Base-by-base conservation (phyloP, 345 rosid genomes). In the Iberis pinnata region DNA sequence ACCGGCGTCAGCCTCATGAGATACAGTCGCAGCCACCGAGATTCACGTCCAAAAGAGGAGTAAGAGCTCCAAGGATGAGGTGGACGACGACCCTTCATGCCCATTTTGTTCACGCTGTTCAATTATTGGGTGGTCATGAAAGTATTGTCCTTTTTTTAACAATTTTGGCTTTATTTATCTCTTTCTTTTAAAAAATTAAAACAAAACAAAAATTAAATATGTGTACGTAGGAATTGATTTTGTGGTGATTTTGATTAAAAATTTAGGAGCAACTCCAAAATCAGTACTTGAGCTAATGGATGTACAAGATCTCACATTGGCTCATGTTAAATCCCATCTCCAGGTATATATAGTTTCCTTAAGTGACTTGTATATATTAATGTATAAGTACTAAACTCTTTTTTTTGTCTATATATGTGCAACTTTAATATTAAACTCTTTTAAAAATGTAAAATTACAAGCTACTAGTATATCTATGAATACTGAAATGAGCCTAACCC, bases 271-370 rank as follows among this genome's bases (percentile, higher is more conserved):
- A 57, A 89, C 97, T 45, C 97, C 97, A 56, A 89, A 89, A 70
- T 86, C 95, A 65, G 97, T 89, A 50, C 97, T 89, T 58, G 97
- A 89, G 78, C 84, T 89, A 16, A 89, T 89, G 97, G 95, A 89
- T 89, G 95, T 89, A 42, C 88, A 89, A 76, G 97, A 89, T 83
- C 94, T 89, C 68, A 89, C 97, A 68, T 78, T 89, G 75, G 95
- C 95, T 18, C 97, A 89, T 78, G 97, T 89, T 72, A 89, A 89
- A 77, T 89, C 95, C 37, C 97, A 89, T 73, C 71, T 89, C 51
- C 97, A 89, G 95, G 97, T 89, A 53, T 6, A 6, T 8, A 44
- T 38, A 10, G 24, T 39, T 6, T 53, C 7, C 35, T 25, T 43
- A 26, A 5, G 14, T 58, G 44, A 42, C 43, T 13, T 31, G 14